phyloP scores from a whole-genome alignment of 371 early-diverging fungal genomes.

The Capillidium heterosporum region DNA sequence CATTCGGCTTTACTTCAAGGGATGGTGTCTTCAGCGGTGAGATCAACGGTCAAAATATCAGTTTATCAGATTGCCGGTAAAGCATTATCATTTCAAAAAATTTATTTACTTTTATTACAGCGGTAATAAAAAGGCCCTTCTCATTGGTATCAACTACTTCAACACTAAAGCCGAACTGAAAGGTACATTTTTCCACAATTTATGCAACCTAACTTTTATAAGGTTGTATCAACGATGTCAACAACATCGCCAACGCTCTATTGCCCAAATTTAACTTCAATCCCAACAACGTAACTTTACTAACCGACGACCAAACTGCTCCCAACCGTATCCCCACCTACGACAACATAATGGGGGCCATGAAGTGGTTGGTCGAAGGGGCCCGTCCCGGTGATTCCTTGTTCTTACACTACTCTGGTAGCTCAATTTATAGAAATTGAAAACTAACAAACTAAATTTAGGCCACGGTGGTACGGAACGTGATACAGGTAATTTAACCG shows the following conservation, averaged over 20 bases:
- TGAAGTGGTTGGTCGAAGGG: slow-evolving; percentile 37
- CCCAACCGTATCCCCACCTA: slow-evolving; percentile 26
- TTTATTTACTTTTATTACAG: neutral
- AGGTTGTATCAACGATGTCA: slow-evolving; percentile 46
- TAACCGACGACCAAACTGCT: slow-evolving; percentile 36
- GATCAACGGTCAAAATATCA: neutral
- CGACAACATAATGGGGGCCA: slow-evolving; percentile 32
- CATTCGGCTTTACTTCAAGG: neutral
- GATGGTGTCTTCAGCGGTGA: neutral
- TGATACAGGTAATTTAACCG: neutral
- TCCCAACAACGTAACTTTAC: slow-evolving; percentile 19
- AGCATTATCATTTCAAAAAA: neutral
- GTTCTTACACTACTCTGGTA: slow-evolving; percentile 32
- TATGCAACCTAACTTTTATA: neutral
- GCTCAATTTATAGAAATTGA: neutral
- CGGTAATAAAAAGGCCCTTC: slow-evolving; percentile 54
- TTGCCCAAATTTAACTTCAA: slow-evolving; percentile 19
- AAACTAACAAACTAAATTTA: slow-evolving; percentile 10
- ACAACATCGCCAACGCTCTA: slow-evolving; percentile 28
- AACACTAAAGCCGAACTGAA: slow-evolving; percentile 24
- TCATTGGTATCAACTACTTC: slow-evolving; percentile 84
- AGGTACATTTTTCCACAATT: slow-evolving; percentile 14
- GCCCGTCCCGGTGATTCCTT: slow-evolving; percentile 33
- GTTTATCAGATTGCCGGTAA: slow-evolving; percentile 6
- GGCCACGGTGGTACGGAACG: slow-evolving; percentile 13